phyloP scores from a whole-genome alignment of 2,329 filamentous ascomycete species.

The Monilinia fructigena region DNA sequence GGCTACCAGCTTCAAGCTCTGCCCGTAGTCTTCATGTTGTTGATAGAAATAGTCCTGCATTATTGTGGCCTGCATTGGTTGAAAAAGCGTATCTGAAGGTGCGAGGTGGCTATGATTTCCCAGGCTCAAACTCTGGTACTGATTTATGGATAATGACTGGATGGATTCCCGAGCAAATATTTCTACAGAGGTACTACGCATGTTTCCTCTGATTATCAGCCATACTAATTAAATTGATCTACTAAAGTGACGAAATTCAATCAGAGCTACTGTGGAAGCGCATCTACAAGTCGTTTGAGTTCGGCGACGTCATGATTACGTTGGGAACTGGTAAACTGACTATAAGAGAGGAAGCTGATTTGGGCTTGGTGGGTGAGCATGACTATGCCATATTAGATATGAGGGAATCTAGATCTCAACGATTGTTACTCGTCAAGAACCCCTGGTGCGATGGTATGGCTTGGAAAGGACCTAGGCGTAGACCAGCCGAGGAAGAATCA shows the following conservation, averaged over 20 bases:
- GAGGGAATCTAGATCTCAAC: conserved; percentile 60
- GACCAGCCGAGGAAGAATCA: conserved; percentile 20
- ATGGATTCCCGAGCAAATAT: conserved; percentile 96
- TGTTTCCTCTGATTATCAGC: too few species aligned
- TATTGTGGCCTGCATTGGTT: conserved; percentile 87
- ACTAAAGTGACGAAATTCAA: conserved; percentile 69
- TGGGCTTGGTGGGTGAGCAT: conserved; percentile 85
- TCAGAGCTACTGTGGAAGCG: conserved; percentile 74
- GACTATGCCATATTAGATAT: conserved; percentile 91
- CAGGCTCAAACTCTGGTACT: conserved; percentile 93
- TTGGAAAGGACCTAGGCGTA: conserved; percentile 56
- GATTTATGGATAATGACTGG: conserved; percentile 90
- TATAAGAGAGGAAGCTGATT: conserved; percentile 69
- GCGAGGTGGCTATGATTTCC: conserved; percentile 93
- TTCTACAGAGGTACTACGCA: conserved; percentile 65
- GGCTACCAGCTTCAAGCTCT: conserved; percentile 74
- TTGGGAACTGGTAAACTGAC: conserved; percentile 85
- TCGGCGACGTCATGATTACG: conserved; percentile 81
- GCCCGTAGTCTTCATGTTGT: conserved; percentile 80
- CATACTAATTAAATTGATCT: conserved; percentile 16
- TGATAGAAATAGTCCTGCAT: conserved; percentile 75
- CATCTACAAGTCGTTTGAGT: conserved; percentile 70
- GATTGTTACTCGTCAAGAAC: conserved; percentile 84
- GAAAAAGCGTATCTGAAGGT: conserved; percentile 98
- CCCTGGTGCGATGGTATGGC: conserved; percentile 85